Evolutionary conservation across 805 yeast species (phyloP), one percentile per base, ranked within the genome.

Genomic region (Zygoascus bituminiphila): DNA sequence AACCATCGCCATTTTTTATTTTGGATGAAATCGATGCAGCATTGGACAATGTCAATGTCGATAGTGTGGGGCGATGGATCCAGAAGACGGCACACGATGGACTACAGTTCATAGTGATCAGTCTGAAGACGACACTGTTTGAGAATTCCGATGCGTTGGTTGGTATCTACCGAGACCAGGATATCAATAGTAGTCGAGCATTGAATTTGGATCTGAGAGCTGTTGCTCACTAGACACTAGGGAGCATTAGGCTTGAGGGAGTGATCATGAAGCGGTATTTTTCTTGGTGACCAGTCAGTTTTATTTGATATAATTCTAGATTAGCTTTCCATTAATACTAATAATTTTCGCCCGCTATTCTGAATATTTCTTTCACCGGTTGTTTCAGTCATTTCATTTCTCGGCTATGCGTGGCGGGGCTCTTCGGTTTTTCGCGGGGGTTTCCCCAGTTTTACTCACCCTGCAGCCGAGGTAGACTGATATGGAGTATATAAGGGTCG

Each of bases 21-120:
- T 70, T 93, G 39, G 98, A 93, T 64, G 98, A 93, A 66, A 88
- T 93, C n/a, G 98, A 93, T 68, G 98, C 98, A 0, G 98, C 98
- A 0, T 74, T 93, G 51, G 98, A 93, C 65, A 82, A 85, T 51
- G 79, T 87, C 21, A 93, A 93, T 60, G 96, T 93, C 21, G 78
- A 78, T 47, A 79, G 79, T 59, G 81, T 93, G 50, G 96, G 96
- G n/a, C 80, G 79, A 51, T 93, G 89, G 62, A 87, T 93, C 51
- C 77, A 75, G 51, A 81, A 84, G 57, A 81, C 91, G 2, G 83
- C 87, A 22, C 84, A 88, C 1, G 74, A 78, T 39, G 52, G 46
- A 33, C 54, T 62, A 12, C 98, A 93, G 62, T 88, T 91, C 58
- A 88, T 93, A 63, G 96, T 93, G 41, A 93, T 93, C 52, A 84